A percentile compares a stretch with the other conserved stretches of the same genome.
Conservation (phyloP, 148 eudicot genomes). For the Oxyria digyna region DNA sequence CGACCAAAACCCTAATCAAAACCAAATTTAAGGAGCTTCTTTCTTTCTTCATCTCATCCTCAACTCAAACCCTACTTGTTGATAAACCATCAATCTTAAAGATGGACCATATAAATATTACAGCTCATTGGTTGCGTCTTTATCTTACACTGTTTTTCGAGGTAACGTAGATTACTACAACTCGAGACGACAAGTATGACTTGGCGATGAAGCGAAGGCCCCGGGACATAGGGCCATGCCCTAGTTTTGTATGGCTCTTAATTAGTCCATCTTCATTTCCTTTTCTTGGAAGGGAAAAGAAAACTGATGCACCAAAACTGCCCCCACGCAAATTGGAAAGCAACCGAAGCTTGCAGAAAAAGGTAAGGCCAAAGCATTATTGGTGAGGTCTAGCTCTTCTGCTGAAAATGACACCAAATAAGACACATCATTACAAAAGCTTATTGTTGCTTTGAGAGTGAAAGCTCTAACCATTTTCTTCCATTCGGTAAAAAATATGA, state of each 20-base stretch:
- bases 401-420: conserved; percentile 5
- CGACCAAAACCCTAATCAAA: too few relatives aligned
- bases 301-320: not conserved
- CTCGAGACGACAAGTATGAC: too few relatives aligned
- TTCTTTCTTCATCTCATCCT: too few relatives aligned
- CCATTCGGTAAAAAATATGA: not conserved
- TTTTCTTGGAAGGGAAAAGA: not conserved
- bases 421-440: not conserved
- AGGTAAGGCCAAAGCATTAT: conserved; percentile 3
- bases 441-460: not conserved
- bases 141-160: too few relatives aligned
- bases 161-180: too few relatives aligned
- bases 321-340: conserved; percentile 7
- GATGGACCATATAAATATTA: too few relatives aligned
- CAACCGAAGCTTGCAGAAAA: conserved; percentile 7
- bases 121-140: too few relatives aligned
- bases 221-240: too few relatives aligned
- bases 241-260: not conserved
- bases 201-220: too few relatives aligned
- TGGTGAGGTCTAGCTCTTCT: conserved; percentile 5
- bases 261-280: not conserved
- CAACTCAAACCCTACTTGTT: too few relatives aligned
- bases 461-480: not conserved
- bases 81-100: too few relatives aligned
- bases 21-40: too few relatives aligned